phyloP scores from a whole-genome alignment of 1,139 yeast species.

The Debaryomycetaceae sp. region DNA sequence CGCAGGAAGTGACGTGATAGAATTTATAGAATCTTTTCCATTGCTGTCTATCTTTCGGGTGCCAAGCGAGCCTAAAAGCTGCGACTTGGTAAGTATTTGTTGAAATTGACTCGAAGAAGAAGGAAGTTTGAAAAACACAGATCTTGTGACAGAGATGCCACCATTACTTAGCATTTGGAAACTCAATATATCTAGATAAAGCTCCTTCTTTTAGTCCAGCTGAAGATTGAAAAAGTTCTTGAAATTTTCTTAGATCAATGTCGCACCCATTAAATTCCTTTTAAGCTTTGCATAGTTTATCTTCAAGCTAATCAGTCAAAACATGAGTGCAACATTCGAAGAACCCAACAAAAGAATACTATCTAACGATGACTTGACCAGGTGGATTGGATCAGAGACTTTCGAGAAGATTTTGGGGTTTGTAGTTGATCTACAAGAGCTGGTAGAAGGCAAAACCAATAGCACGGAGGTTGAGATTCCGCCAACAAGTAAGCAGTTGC shows the following conservation, averaged over 20 bases:
- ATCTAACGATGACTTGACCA: conserved; percentile 56
- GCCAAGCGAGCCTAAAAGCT: conserved; percentile 17
- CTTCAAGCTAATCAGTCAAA: not conserved
- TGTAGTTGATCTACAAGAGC: conserved; percentile 54
- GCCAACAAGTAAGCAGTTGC: conserved; percentile 26
- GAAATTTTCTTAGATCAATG: not conserved
- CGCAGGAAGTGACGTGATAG: conserved; percentile 40
- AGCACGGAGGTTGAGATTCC: conserved; percentile 38
- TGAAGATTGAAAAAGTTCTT: no score
- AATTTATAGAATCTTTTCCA: conserved; percentile 20
- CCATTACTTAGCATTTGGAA: not conserved
- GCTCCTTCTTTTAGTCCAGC: not conserved
- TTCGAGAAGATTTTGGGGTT: conserved; percentile 52
- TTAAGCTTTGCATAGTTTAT: not conserved
- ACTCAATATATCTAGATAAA: not conserved
- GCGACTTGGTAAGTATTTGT: conserved; percentile 13
- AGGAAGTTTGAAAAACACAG: conserved; percentile 15
- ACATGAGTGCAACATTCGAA: conserved; percentile 5
- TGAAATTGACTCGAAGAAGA: conserved; percentile 11
- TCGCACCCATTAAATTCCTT: not conserved
- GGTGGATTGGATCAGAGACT: conserved; percentile 58
- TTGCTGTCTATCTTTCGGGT: conserved; percentile 1
- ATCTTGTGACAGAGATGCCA: not conserved
- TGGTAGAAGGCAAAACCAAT: conserved; percentile 65
- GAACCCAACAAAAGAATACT: conserved; percentile 55